Conservation (phyloP, 371 early-diverging fungal genomes). For the Circinella umbellata region DNA sequence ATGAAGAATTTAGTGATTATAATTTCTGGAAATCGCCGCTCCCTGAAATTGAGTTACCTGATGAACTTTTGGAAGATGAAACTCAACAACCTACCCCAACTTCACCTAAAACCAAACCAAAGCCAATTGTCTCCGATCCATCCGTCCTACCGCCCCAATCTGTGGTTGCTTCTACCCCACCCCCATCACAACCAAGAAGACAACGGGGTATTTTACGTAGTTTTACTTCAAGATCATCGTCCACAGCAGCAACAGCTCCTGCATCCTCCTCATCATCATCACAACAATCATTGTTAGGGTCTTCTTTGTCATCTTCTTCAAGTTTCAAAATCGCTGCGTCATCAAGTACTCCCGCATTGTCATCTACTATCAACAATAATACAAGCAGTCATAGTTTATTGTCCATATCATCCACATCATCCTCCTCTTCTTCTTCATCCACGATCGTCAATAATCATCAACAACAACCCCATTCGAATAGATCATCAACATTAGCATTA, state of each 20-base stretch:
- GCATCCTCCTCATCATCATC: constrained; percentile 7
- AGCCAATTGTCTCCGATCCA: constrained; percentile 48
- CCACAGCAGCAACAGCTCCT: constrained; percentile 2
- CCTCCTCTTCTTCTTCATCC: not conserved
- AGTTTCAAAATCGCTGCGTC: constrained; percentile 14
- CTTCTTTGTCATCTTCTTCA: not conserved
- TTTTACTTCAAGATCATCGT: constrained; percentile 37
- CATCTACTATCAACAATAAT: not conserved
- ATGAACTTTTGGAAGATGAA: constrained; percentile 15
- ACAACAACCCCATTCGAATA: not conserved
- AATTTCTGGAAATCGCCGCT: constrained; percentile 76
- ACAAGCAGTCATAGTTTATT: not conserved
- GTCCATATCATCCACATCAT: not conserved
- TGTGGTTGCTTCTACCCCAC: constrained; percentile 25
- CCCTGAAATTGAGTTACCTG: constrained; percentile 54
- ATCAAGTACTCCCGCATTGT: constrained; percentile 21
- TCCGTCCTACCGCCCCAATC: constrained; percentile 29
- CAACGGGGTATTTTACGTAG: constrained; percentile 41
- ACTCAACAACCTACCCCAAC: constrained; percentile 14
- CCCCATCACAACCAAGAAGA: not conserved
- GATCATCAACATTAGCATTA: too few species aligned
- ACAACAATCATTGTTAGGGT: not conserved
- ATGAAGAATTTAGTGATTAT: constrained; percentile 81
- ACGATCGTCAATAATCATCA: too few species aligned
- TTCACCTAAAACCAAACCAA: constrained; percentile 35